phyloP scores from a whole-genome alignment of 306 rosid species.

The Betula pendula region DNA sequence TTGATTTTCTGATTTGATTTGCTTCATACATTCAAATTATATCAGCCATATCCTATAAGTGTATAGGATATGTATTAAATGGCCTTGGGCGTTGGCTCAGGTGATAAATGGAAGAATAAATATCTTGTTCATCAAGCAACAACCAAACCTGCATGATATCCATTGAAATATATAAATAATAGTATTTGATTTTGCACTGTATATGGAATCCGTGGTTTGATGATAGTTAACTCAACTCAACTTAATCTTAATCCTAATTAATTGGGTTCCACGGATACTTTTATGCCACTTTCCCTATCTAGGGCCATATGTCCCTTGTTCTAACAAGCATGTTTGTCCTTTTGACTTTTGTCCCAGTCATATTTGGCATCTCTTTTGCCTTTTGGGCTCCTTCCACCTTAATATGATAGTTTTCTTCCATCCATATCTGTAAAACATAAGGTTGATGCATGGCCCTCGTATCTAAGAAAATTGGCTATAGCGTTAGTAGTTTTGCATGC shows the following conservation, averaged over 20 bases:
- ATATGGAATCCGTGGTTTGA: too few species aligned
- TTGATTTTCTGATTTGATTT: not conserved
- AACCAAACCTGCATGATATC: not conserved
- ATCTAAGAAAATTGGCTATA: not conserved
- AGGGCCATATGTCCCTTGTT: not conserved
- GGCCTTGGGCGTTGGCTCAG: not conserved
- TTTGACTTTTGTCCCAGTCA: not conserved
- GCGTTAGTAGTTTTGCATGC: not conserved
- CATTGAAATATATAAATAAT: not conserved
- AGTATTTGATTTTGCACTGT: not conserved
- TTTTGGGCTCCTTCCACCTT: not conserved
- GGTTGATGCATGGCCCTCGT: not conserved
- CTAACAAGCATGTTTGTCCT: not conserved
- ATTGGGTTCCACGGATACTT: not conserved
- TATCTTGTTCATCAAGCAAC: not conserved
- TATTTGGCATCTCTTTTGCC: not conserved
- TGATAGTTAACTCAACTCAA: not conserved
- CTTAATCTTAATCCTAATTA: not conserved
- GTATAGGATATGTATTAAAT: not conserved
- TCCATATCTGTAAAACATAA: not conserved
- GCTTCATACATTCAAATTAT: too few species aligned
- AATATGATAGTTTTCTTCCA: not conserved
- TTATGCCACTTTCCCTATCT: too few species aligned
- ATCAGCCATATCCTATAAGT: not conserved
- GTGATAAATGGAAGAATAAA: too few species aligned